phyloP scores from a whole-genome alignment of 2,329 filamentous ascomycete species.

The Phialophora verrucosa region DNA sequence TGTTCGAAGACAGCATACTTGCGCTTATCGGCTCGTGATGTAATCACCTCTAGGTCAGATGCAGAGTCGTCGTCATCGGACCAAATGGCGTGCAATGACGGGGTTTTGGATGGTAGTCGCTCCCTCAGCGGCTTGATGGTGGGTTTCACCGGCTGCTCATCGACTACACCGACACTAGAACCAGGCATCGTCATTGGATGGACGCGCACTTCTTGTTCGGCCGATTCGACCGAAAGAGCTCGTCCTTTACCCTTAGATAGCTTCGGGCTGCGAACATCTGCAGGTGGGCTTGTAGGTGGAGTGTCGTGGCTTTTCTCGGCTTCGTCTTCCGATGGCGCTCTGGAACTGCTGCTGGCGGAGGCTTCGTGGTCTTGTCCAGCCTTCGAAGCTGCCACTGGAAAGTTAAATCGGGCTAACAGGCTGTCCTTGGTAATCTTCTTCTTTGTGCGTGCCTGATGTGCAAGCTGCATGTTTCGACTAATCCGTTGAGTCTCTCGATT shows the following conservation, averaged over 20 bases:
- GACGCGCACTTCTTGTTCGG: constrained; percentile 5
- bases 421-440: constrained; percentile 87
- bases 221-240: constrained; percentile 44
- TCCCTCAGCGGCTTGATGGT: constrained; percentile 23
- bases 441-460: constrained; percentile 85
- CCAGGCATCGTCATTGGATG: neutral
- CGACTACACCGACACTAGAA: neutral
- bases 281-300: constrained; percentile 71
- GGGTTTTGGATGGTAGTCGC: constrained; percentile 3
- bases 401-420: constrained; percentile 84
- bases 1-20: constrained; percentile 71
- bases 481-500: constrained; percentile 91
- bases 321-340: constrained; percentile 52
- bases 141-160: constrained; percentile 9
- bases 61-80: constrained; percentile 46
- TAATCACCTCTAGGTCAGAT: constrained; percentile 68
- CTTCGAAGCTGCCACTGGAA: constrained; percentile 44
- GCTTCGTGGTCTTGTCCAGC: constrained; percentile 39
- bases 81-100: neutral
- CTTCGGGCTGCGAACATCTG: constrained; percentile 24
- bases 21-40: constrained; percentile 47
- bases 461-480: constrained; percentile 85
- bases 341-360: constrained; percentile 58
- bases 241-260: constrained; percentile 68
- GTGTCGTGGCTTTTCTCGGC: constrained; percentile 60